phyloP scores from a whole-genome alignment of 768 basidiomycete species.

The Mycena kentingensis region DNA sequence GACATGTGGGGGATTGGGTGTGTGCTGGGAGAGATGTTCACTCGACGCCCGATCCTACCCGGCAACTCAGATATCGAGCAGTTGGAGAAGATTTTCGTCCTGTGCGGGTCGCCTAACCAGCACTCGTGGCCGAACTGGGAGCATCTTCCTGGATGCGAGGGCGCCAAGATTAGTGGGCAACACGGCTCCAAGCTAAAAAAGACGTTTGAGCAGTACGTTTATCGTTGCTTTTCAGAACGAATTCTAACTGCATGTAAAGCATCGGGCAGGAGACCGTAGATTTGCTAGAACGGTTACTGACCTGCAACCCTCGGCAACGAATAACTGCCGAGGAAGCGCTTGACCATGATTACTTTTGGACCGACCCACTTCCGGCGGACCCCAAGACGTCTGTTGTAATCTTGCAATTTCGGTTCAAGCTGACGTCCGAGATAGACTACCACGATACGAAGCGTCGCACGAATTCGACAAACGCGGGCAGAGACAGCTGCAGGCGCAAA shows the following conservation, averaged over 20 bases:
- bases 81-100: slow-evolving; percentile 81
- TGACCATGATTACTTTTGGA: slow-evolving; percentile 95
- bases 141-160: slow-evolving; percentile 75
- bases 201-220: slow-evolving; percentile 60
- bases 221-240: slow-evolving; percentile 8
- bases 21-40: slow-evolving; percentile 97
- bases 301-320: slow-evolving; percentile 80
- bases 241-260: slow-evolving; percentile 37
- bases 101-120: slow-evolving; percentile 88
- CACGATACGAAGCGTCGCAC: slow-evolving; percentile 79
- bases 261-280: slow-evolving; percentile 76
- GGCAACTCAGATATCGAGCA: slow-evolving; percentile 93
- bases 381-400: slow-evolving; percentile 64
- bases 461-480: slow-evolving; percentile 79
- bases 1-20: slow-evolving; percentile 99
- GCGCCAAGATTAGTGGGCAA: slow-evolving; percentile 60
- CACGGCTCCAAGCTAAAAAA: slow-evolving; percentile 54
- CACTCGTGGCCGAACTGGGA: slow-evolving; percentile 82
- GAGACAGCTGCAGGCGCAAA: slow-evolving; percentile 39
- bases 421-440: slow-evolving; percentile 48
- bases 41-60: slow-evolving; percentile 80
- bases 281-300: slow-evolving; percentile 78
- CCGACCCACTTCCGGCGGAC: slow-evolving; percentile 83
- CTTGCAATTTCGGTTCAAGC: neutral
- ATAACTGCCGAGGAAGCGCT: slow-evolving; percentile 85